Percentiles rank a stretch among this genome's conserved stretches.
phyloP scores from a whole-genome alignment of 176 grass and related monocot genomes.

The Phyllostachys edulis region DNA sequence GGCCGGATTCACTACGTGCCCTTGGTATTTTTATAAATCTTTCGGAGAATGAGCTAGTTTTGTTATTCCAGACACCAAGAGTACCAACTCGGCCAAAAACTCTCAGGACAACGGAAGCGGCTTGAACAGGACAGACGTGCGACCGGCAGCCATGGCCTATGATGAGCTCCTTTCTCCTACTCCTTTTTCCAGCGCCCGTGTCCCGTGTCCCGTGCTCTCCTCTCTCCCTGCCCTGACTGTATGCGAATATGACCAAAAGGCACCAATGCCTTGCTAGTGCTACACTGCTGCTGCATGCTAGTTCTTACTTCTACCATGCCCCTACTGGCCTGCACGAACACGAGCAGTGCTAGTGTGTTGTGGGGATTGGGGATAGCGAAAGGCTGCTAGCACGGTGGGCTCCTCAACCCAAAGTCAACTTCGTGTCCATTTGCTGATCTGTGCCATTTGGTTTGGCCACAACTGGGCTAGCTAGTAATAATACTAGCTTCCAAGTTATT shows the following conservation, averaged over 20 bases:
- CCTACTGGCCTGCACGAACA: neutral
- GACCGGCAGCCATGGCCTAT: constrained; percentile 22
- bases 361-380: neutral
- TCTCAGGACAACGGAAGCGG: neutral
- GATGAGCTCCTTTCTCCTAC: constrained; percentile 20
- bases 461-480: neutral
- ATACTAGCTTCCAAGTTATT: neutral
- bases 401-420: constrained; percentile 2
- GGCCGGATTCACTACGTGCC: too few species aligned
- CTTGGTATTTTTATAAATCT: too few species aligned
- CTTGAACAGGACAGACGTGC: constrained; percentile 1
- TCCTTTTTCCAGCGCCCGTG: constrained; percentile 2
- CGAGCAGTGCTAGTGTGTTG: neutral
- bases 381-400: neutral
- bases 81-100: too few species aligned
- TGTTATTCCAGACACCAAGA: too few species aligned
- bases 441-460: neutral
- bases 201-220: constrained; percentile 22
- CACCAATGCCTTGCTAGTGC: neutral
- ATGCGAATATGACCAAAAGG: constrained; percentile 26
- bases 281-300: neutral
- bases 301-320: neutral
- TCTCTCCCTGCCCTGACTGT: neutral
- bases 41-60: too few species aligned
- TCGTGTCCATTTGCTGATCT: neutral